These are phyloP conservation scores for Aspergillus phoenicis DNA, from an alignment of 2,329 filamentous ascomycete genomes.

Conservation along the genomic window DNA sequence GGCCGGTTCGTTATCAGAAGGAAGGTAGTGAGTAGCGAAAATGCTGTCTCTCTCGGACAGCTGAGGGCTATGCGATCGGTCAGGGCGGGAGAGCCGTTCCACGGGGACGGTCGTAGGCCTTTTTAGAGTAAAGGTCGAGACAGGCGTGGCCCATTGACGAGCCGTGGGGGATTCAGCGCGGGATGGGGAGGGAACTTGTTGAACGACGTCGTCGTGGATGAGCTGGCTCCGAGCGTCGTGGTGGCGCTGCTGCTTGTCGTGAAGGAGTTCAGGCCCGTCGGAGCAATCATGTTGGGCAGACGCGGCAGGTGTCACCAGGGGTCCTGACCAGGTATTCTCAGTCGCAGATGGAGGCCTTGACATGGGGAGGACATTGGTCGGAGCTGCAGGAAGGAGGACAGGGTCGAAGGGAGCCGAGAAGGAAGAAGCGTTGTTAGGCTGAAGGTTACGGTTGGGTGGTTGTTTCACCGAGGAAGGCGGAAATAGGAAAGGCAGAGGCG, in stretches of 20 bases:
- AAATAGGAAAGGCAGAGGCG: conserved; percentile 16
- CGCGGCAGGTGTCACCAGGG: conserved; percentile 50
- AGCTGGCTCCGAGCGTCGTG: conserved; percentile 34
- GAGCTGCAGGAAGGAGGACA: conserved; percentile 30
- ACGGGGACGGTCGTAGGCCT: conserved; percentile 37
- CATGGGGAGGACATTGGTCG: conserved; percentile 56
- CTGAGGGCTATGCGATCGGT: conserved; percentile 48
- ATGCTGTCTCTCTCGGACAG: conserved; percentile 65
- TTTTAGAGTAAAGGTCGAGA: conserved; percentile 37
- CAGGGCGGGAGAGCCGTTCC: conserved; percentile 31
- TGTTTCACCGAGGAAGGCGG: conserved; percentile 17
- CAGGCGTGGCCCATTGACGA: conserved; percentile 37
- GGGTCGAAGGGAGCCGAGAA: conserved; percentile 18
- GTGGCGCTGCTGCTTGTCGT: conserved; percentile 41
- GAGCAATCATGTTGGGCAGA: conserved; percentile 44
- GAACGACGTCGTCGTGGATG: conserved; percentile 32
- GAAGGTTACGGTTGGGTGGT: conserved; percentile 21
- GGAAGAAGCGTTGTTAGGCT: conserved; percentile 15
- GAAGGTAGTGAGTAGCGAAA: conserved; percentile 63
- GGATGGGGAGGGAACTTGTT: conserved; percentile 34
- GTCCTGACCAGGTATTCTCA: conserved; percentile 43
- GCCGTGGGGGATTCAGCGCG: conserved; percentile 42
- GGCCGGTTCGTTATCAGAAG: conserved; percentile 51
- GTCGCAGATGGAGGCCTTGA: conserved; percentile 50
- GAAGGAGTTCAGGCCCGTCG: conserved; percentile 26